Conservation (phyloP, 768 basidiomycete species). For the Pholiota microspora region DNA sequence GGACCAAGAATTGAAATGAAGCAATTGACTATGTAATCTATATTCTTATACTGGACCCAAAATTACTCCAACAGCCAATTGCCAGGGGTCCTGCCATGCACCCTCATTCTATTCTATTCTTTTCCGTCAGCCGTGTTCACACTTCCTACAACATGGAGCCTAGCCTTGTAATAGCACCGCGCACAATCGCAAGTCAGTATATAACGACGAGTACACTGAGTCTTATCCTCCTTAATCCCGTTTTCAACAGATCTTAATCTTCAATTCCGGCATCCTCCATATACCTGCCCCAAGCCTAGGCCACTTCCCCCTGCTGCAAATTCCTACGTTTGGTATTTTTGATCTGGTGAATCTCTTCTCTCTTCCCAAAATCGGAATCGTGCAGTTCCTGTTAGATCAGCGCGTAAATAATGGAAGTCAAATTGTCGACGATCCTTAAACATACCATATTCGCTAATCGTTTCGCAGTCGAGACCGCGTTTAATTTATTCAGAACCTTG, state of each 20-base stretch:
- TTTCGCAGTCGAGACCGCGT: conserved; percentile 89
- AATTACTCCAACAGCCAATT: not conserved
- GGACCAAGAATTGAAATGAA: not conserved
- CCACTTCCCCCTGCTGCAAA: not conserved
- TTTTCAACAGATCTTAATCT: not conserved
- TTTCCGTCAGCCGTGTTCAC: not conserved
- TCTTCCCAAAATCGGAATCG: conserved; percentile 84
- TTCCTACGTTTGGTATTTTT: conserved; percentile 40
- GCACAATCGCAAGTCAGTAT: not conserved
- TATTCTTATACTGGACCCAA: conserved; percentile 6
- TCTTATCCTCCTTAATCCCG: not conserved
- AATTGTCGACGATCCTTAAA: not conserved
- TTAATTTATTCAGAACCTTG: conserved; percentile 80
- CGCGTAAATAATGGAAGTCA: not conserved
- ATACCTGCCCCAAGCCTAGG: not conserved
- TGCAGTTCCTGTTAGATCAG: conserved; percentile 64
- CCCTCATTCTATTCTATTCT: not conserved
- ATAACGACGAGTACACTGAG: not conserved
- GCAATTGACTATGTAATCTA: conserved; percentile 4
- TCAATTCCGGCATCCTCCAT: not conserved
- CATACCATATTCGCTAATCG: conserved; percentile 91
- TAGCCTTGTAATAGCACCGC: not conserved
- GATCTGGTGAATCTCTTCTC: conserved; percentile 78
- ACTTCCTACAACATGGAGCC: not conserved
- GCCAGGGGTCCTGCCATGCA: conserved; percentile 12